Evolutionary conservation across 1,284 basidiomycete species (phyloP).

Genomic region (Boletus sp.): DNA sequence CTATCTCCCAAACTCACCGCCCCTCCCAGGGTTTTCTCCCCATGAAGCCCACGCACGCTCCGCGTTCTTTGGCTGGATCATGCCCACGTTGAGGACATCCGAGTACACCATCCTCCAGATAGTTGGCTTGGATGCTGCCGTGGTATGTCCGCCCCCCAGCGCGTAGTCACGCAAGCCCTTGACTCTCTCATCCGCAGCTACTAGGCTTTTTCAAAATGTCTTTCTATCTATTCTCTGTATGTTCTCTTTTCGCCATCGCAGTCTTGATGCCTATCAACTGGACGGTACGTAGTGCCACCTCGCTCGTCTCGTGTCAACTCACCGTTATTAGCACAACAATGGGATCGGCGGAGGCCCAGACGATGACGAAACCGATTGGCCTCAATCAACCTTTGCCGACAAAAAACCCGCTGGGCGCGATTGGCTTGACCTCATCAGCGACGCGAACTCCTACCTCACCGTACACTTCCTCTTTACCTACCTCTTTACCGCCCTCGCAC

Average conservation of each 20-base stretch:
- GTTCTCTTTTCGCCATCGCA: constrained; percentile 73
- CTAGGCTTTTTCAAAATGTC: constrained; percentile 95
- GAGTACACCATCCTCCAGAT: constrained; percentile 96
- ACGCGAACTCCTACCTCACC: constrained; percentile 81
- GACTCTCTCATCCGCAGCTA: constrained; percentile 49
- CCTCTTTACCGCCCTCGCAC: constrained; percentile 82
- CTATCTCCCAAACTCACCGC: constrained; percentile 1
- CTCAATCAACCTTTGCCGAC: constrained; percentile 31
- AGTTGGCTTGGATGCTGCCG: constrained; percentile 93
- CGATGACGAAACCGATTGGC: constrained; percentile 51
- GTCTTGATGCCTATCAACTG: constrained; percentile 90
- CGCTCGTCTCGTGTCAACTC: constrained; percentile 2
- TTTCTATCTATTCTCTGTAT: constrained; percentile 86
- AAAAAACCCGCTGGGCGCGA: constrained; percentile 43
- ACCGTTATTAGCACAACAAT: constrained; percentile 60
- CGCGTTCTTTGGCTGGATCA: constrained; percentile 92
- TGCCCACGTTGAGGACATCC: constrained; percentile 85
- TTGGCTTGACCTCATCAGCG: constrained; percentile 82
- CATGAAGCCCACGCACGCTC: constrained; percentile 82
- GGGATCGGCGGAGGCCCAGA: constrained; percentile 60
- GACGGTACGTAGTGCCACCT: constrained; percentile 49
- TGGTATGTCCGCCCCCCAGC: constrained; percentile 48
- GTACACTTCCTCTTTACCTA: constrained; percentile 92
- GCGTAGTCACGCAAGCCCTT: not conserved
- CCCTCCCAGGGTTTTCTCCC: constrained; percentile 74